Evolutionary conservation across 805 yeast genomes (phyloP).

Genomic region (Candida broadrunensis): DNA sequence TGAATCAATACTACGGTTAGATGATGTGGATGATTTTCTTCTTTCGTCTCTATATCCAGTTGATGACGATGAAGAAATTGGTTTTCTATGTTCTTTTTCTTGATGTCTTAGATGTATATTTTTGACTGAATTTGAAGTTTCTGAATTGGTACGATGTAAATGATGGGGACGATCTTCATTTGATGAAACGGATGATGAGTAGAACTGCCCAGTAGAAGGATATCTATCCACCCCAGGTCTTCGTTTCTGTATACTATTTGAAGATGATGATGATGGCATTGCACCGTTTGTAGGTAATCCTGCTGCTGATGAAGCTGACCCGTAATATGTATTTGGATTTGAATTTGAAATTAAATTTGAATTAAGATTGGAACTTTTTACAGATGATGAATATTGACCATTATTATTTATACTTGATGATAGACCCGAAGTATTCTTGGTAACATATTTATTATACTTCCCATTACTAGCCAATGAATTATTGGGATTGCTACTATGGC

Average conservation of each 20-base stretch:
- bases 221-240: conserved; percentile 15
- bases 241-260: conserved; percentile 7
- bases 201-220: conserved; percentile 1
- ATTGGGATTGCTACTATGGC: too few relatives aligned
- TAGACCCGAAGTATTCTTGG: not conserved
- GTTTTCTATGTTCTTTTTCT: not conserved
- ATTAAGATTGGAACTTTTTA: too few relatives aligned
- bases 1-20: too few relatives aligned
- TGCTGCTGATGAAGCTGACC: too few relatives aligned
- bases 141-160: not conserved
- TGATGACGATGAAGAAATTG: not conserved
- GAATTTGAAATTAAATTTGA: too few relatives aligned
- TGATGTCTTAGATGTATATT: too few relatives aligned
- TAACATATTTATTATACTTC: conserved; percentile 7
- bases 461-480: not conserved
- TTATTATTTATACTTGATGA: not conserved
- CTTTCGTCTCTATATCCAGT: conserved; percentile 5
- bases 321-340: conserved; percentile 2
- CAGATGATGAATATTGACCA: not conserved
- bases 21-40: not conserved
- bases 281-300: too few relatives aligned
- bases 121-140: too few relatives aligned
- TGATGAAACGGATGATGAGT: not conserved
- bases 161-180: not conserved
- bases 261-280: not conserved